Base-by-base conservation (phyloP, 2,329 filamentous ascomycete species). In the Pseudogymnoascus sp. region DNA sequence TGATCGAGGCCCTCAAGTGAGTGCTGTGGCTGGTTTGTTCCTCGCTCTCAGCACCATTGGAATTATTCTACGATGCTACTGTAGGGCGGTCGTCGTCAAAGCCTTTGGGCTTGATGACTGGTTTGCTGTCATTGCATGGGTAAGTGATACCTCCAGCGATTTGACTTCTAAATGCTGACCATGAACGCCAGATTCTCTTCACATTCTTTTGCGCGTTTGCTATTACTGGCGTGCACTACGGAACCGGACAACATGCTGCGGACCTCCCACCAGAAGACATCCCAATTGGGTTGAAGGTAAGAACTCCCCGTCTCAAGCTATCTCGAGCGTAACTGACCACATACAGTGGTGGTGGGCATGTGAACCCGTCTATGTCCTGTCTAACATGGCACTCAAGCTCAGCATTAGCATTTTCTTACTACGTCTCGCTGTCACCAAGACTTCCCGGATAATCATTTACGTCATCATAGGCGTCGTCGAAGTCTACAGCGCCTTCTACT, bases 21-120 rank as follows among this genome's bases (percentile, higher is more conserved):
- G 46, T n/a, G 66, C 62, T 15, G 62, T 66, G 13, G 65, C 67
- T 4, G 64, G 67, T 50, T 44, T 72, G 1, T 76, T 77, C 62
- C 69, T 78, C 10, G 62, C 69, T 7, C 33, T 75, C 1, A 69
- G 75, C n/a, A 77, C 74, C 64, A 23, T 76, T 17, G 71, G 76
- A 10, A 72, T 78, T 62, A 65, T 75, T 38, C 67, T 81, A 38
- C 76, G 80, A 15, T 75, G 75, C 7, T 80, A 79, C 68, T 79
- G 80, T 53, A 78, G 80, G 63, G 60, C 74, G 0, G 71, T 75
- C 29, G 69, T 82, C 21, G 72, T 79, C 40, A 78, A 77, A 60
- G 76, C 74, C 31, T 70, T 79, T 35, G 73, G 76, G 0, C 37
- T 75, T 3, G 81, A 83, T 59, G 81, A 83, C 73, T 78, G 75